A percentile compares a stretch with the other conserved stretches of the same genome.
Conservation (phyloP, 441 rosid species). For the Erodium trifolium region DNA sequence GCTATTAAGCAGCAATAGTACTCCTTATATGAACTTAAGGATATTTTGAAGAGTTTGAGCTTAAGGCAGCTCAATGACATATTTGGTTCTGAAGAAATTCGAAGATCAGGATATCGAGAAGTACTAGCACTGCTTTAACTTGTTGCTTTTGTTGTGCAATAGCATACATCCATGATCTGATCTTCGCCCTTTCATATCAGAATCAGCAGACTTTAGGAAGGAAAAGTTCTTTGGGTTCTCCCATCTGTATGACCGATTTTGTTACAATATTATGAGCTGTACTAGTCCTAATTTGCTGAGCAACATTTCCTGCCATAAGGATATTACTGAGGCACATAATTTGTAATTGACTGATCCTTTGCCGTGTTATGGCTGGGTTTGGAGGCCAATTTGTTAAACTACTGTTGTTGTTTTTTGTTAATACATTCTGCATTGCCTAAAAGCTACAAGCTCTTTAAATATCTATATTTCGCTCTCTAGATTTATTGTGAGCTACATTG, state of each 20-base stretch:
- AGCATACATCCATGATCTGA: conserved; percentile 8
- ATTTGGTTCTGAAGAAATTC: conserved; percentile 16
- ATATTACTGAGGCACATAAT: conserved; percentile 18
- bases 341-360: conserved; percentile 27
- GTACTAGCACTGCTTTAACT: conserved; percentile 3
- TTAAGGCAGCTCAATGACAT: conserved; percentile 12
- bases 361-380: conserved; percentile 14
- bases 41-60: neutral
- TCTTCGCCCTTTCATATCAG: conserved; percentile 5
- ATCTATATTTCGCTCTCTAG: conserved; percentile 13
- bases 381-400: conserved; percentile 20
- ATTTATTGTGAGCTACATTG: conserved; percentile 19
- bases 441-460: conserved; percentile 21
- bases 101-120: conserved; percentile 14
- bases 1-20: conserved; percentile 19
- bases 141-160: neutral
- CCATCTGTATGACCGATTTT: conserved; percentile 16
- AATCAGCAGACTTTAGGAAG: conserved; percentile 16
- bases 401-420: conserved; percentile 17
- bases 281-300: conserved; percentile 6
- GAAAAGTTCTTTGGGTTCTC: conserved; percentile 9
- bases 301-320: no score
- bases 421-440: conserved; percentile 24
- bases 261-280: conserved; percentile 24
- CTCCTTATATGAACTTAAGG: conserved; percentile 12